These are phyloP conservation scores for Colletotrichum salicis DNA, from an alignment of 2,329 filamentous ascomycete species.

Conservation along the genomic window DNA sequence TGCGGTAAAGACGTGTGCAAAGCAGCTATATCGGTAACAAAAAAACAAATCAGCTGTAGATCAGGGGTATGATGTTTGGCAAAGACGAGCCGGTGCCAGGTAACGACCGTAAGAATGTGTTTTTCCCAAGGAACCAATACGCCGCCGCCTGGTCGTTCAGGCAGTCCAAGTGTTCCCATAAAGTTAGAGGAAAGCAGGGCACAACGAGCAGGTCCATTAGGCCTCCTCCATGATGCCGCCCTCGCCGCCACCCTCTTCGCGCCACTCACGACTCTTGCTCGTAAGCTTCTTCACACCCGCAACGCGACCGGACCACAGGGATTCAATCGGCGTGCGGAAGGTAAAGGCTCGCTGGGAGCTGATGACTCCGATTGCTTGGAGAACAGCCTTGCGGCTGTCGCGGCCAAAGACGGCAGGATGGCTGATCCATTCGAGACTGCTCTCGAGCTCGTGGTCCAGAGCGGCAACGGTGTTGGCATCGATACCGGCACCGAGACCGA, in stretches of 20 bases:
- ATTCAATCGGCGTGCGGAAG: conserved; percentile 89
- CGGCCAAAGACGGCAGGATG: conserved; percentile 95
- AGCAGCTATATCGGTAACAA: conserved; percentile 26
- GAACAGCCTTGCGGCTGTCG: conserved; percentile 92
- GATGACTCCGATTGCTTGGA: conserved; percentile 97
- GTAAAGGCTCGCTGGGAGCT: conserved; percentile 94
- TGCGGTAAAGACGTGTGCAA: conserved; percentile 28
- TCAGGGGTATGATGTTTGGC: conserved; percentile 30
- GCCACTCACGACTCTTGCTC: conserved; percentile 89
- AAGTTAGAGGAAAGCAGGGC: conserved; percentile 27
- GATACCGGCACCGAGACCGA: conserved; percentile 78
- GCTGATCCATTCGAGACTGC: conserved; percentile 95
- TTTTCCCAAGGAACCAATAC: conserved; percentile 22
- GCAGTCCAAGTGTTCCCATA: conserved; percentile 16
- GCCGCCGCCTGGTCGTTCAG: conserved; percentile 17
- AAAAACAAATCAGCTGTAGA: conserved; percentile 25
- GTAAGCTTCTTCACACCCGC: conserved; percentile 83
- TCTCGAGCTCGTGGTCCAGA: conserved; percentile 89
- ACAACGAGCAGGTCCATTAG: conserved; percentile 44
- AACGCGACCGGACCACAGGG: conserved; percentile 87
- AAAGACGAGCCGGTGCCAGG: conserved; percentile 26
- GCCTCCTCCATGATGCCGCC: conserved; percentile 71
- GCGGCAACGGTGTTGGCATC: conserved; percentile 84
- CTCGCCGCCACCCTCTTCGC: conserved; percentile 84
- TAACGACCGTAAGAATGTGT: conserved; percentile 26